phyloP scores from a whole-genome alignment of 345 rosid genomes.

The Salix purpurea region DNA sequence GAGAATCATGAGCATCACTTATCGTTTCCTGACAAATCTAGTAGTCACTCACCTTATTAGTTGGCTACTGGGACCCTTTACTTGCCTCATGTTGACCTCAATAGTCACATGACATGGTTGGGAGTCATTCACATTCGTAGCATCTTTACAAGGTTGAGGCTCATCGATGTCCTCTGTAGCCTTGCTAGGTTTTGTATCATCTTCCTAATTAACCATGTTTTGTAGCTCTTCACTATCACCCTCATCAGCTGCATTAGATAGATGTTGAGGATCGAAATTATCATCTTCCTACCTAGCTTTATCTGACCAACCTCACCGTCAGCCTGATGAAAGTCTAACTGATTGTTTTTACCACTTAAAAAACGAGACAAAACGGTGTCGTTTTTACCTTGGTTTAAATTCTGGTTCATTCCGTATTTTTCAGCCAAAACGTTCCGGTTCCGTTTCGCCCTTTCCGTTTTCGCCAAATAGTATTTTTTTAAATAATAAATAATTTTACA shows the following conservation, averaged over 20 bases:
- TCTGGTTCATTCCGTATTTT: too few species aligned
- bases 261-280: conserved; percentile 9
- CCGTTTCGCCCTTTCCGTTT: too few species aligned
- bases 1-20: conserved; percentile 1
- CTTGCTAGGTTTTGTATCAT: conserved; percentile 3
- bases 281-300: conserved; percentile 13
- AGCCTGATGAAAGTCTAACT: conserved; percentile 9
- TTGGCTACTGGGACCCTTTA: conserved; percentile 9
- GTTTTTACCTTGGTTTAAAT: too few species aligned
- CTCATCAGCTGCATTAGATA: conserved; percentile 8
- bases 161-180: background rate
- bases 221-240: conserved; percentile 2
- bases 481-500: too few species aligned
- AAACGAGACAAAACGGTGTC: too few species aligned
- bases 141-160: conserved; percentile 6
- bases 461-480: too few species aligned
- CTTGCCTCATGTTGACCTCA: conserved; percentile 4
- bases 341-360: background rate
- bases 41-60: background rate
- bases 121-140: background rate
- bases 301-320: conserved; percentile 14
- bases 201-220: conserved; percentile 8
- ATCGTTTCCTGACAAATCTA: background rate
- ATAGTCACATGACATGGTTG: conserved; percentile 3
- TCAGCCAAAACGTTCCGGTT: too few species aligned